These are phyloP conservation scores for Microcera coccophila DNA, from an alignment of 2,329 filamentous ascomycete genomes.

Conservation along the genomic window DNA sequence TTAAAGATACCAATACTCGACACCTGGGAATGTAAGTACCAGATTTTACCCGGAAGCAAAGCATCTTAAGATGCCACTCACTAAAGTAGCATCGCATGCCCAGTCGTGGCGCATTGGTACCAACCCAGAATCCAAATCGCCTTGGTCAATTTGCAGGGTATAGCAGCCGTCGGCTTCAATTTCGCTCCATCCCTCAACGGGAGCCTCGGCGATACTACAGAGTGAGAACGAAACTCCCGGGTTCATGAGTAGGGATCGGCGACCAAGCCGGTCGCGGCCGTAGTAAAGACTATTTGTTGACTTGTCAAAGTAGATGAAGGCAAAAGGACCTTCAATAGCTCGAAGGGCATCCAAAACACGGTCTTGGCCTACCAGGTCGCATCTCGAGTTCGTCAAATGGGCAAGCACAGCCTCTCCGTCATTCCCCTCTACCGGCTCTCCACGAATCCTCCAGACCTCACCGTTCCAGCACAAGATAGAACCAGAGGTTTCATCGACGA, in stretches of 20 bases:
- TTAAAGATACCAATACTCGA: constrained; percentile 55
- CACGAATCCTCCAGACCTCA: constrained; percentile 78
- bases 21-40: constrained; percentile 47
- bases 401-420: constrained; percentile 70
- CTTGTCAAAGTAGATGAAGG: constrained; percentile 79
- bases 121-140: constrained; percentile 5
- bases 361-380: constrained; percentile 19
- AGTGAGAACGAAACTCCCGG: constrained; percentile 52
- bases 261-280: constrained; percentile 80
- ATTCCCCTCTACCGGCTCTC: constrained; percentile 61
- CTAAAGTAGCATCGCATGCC: constrained; percentile 38
- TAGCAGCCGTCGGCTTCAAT: constrained; percentile 83
- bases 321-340: constrained; percentile 75
- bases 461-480: constrained; percentile 94
- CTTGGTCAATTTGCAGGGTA: constrained; percentile 51
- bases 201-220: constrained; percentile 65
- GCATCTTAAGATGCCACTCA: constrained; percentile 35
- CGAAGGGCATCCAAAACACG: constrained; percentile 51
- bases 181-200: constrained; percentile 62
- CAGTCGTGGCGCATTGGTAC: constrained; percentile 28
- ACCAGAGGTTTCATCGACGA: constrained; percentile 52
- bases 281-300: constrained; percentile 64
- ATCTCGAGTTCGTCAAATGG: constrained; percentile 48
- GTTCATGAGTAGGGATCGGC: constrained; percentile 71
- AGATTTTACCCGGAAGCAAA: constrained; percentile 22